A percentile compares a stretch with the other conserved stretches of the same genome.
phyloP scores from a whole-genome alignment of 2,329 filamentous ascomycete genomes.

The Beauveria australis region DNA sequence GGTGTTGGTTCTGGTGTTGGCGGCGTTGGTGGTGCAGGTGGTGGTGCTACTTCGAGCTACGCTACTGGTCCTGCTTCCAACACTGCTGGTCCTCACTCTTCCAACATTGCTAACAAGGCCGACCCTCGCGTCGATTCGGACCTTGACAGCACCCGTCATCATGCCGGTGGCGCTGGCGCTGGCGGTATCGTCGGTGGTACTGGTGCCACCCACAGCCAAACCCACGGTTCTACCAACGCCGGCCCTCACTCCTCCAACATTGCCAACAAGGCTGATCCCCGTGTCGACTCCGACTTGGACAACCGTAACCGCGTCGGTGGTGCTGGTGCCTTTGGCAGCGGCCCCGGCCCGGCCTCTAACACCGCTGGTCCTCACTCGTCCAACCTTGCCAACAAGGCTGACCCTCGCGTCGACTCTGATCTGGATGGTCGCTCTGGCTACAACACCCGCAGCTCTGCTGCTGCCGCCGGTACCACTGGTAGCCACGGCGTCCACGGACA shows the following conservation, averaged over 20 bases:
- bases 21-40: not conserved
- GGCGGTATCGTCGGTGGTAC: too few relatives aligned
- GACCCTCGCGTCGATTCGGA: slow-evolving; percentile 48
- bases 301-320: slow-evolving; percentile 18
- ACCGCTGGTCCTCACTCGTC: slow-evolving; percentile 33
- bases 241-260: slow-evolving; percentile 35
- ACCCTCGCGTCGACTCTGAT: slow-evolving; percentile 45
- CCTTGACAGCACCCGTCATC: slow-evolving; percentile 24
- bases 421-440: slow-evolving; percentile 26
- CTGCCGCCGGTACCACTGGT: slow-evolving; percentile 21
- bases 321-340: slow-evolving; percentile 8
- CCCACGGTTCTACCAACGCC: not conserved
- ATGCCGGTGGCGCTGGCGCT: too few relatives aligned
- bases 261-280: slow-evolving; percentile 33
- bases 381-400: slow-evolving; percentile 37
- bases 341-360: slow-evolving; percentile 13
- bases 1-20: too few relatives aligned
- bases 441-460: slow-evolving; percentile 15
- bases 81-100: slow-evolving; percentile 33
- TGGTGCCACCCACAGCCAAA: too few relatives aligned
- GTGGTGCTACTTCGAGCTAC: slow-evolving; percentile 5
- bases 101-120: slow-evolving; percentile 35
- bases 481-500: slow-evolving; percentile 33
- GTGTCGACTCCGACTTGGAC: slow-evolving; percentile 29
- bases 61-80: slow-evolving; percentile 13